These are phyloP conservation scores for Castanopsis chinensis DNA, from an alignment of 306 rosid genomes.

Conservation along the genomic window DNA sequence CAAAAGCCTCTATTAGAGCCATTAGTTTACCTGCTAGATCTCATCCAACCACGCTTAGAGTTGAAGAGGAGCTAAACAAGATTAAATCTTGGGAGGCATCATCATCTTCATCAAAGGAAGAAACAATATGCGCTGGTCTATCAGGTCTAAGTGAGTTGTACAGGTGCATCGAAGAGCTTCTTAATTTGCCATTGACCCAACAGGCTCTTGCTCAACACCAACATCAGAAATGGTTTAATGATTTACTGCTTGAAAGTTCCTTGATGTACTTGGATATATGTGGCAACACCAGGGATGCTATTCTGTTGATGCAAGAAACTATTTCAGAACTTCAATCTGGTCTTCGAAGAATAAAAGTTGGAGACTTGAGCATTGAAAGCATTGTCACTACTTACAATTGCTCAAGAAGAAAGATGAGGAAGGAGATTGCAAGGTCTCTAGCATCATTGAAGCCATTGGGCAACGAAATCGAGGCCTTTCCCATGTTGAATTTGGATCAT, in stretches of 20 bases:
- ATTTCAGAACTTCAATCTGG: slow-evolving; percentile 56
- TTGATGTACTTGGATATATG: slow-evolving; percentile 54
- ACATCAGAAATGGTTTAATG: slow-evolving; percentile 54
- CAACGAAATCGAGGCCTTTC: slow-evolving; percentile 18
- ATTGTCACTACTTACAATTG: slow-evolving; percentile 32
- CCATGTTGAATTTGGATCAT: slow-evolving; percentile 31
- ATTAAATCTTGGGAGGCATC: slow-evolving; percentile 45
- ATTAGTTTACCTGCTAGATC: slow-evolving; percentile 72
- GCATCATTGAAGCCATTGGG: slow-evolving; percentile 43
- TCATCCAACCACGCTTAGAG: slow-evolving; percentile 57
- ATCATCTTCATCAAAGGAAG: slow-evolving; percentile 39
- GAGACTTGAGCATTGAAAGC: slow-evolving; percentile 40
- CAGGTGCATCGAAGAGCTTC: slow-evolving; percentile 45
- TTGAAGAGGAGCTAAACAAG: slow-evolving; percentile 58
- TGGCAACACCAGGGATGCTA: slow-evolving; percentile 47
- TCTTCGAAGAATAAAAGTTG: slow-evolving; percentile 50
- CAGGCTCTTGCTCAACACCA: slow-evolving; percentile 52
- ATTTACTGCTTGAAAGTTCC: slow-evolving; percentile 46
- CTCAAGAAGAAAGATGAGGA: slow-evolving; percentile 45
- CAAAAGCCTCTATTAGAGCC: slow-evolving; percentile 44
- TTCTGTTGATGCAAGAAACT: slow-evolving; percentile 41
- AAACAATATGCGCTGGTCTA: slow-evolving; percentile 37
- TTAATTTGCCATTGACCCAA: slow-evolving; percentile 52
- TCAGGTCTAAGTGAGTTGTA: slow-evolving; percentile 45
- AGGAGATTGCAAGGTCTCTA: slow-evolving; percentile 35